Conservation (phyloP, 225 moss, liverwort and hornwort genomes). For the Ulota crispa region DNA sequence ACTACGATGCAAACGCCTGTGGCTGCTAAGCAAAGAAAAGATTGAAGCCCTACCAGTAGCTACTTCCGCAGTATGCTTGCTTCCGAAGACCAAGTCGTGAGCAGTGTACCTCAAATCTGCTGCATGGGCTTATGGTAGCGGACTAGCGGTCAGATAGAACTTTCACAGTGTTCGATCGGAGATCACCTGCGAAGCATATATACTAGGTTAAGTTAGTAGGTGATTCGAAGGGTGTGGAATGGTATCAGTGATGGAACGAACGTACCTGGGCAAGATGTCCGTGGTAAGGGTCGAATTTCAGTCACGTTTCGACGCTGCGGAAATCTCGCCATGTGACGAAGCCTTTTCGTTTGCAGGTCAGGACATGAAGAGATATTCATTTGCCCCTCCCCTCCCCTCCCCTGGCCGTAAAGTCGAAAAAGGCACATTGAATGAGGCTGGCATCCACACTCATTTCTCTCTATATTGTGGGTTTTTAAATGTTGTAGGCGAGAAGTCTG, state of each 20-base stretch:
- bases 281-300: neutral
- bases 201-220: too few species aligned
- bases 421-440: too few species aligned
- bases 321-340: neutral
- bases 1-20: neutral
- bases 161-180: too few species aligned
- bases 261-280: neutral
- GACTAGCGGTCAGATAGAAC: too few species aligned
- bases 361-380: too few species aligned
- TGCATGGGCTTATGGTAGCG: too few species aligned
- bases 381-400: neutral
- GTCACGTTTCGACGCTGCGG: too few species aligned
- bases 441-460: too few species aligned
- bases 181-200: too few species aligned
- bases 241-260: neutral
- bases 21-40: neutral
- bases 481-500: too few species aligned
- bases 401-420: too few species aligned
- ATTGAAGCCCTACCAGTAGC: neutral
- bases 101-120: neutral
- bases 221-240: neutral
- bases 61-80: neutral
- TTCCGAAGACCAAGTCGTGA: neutral
- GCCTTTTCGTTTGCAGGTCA: neutral
- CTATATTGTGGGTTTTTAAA: neutral